Evolutionary conservation across 108 stramenopile genomes (phyloP).

Genomic region (Nitzschia putrida): DNA sequence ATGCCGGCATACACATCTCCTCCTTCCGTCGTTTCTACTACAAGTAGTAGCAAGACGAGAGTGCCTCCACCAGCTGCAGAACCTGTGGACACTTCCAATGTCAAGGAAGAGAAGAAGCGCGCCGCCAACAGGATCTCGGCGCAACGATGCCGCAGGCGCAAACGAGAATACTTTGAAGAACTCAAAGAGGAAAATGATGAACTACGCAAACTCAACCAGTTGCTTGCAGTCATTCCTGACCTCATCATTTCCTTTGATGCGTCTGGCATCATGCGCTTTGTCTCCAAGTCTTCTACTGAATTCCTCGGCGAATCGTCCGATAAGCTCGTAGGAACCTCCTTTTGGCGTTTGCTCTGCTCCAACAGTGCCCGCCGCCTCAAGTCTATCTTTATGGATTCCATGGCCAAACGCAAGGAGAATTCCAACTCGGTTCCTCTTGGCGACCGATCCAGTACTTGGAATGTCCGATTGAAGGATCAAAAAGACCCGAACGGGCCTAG

Average conservation of each 20-base stretch:
- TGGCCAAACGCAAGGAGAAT: slow-evolving; percentile 62
- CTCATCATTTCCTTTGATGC: slow-evolving; percentile 86
- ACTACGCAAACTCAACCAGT: slow-evolving; percentile 77
- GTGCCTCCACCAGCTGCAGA: too few species aligned
- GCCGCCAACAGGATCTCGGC: slow-evolving; percentile 90
- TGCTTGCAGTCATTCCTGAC: slow-evolving; percentile 79
- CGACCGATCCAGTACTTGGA: slow-evolving; percentile 52
- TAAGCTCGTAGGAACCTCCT: slow-evolving; percentile 70
- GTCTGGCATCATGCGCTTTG: slow-evolving; percentile 74
- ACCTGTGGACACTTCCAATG: slow-evolving; percentile 21
- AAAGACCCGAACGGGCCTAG: slow-evolving; percentile 26
- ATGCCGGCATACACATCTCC: too few species aligned
- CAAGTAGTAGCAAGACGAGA: too few species aligned
- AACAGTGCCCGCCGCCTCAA: slow-evolving; percentile 79
- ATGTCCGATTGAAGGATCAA: slow-evolving; percentile 60
- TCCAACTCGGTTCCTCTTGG: slow-evolving; percentile 72
- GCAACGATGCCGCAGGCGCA: slow-evolving; percentile 89
- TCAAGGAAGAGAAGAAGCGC: slow-evolving; percentile 77
- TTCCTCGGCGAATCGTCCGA: slow-evolving; percentile 53
- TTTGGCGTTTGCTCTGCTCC: slow-evolving; percentile 74
- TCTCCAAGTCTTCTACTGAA: slow-evolving; percentile 62
- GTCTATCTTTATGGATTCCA: slow-evolving; percentile 85
- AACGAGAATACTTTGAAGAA: slow-evolving; percentile 93
- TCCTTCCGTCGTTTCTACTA: too few species aligned
- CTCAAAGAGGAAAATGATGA: slow-evolving; percentile 85